Evolutionary conservation across 176 grass and related monocot genomes (phyloP).

Genomic region (Stipa capillata): DNA sequence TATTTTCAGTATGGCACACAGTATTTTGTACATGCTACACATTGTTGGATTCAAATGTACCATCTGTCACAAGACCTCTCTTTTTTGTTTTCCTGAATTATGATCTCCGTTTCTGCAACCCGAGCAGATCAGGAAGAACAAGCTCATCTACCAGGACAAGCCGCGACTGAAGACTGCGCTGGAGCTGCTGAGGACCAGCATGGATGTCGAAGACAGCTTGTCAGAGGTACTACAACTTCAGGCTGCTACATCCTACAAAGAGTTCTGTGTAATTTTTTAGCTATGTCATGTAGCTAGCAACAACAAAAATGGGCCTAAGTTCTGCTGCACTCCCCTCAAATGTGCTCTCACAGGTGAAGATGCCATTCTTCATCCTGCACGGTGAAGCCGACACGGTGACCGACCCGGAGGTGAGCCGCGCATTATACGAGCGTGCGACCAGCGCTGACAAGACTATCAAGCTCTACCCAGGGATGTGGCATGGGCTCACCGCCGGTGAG

Average conservation of each 20-base stretch:
- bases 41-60: neutral
- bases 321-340: neutral
- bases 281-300: neutral
- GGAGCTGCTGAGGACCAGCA: constrained; percentile 78
- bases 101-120: neutral
- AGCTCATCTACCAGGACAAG: constrained; percentile 92
- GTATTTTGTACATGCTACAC: neutral
- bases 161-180: constrained; percentile 80
- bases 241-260: neutral
- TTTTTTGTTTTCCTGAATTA: neutral
- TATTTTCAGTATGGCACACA: neutral
- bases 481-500: constrained; percentile 77
- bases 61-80: neutral
- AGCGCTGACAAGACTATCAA: constrained; percentile 82
- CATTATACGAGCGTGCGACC: constrained; percentile 46
- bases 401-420: constrained; percentile 77
- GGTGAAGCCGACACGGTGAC: constrained; percentile 81
- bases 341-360: constrained; percentile 32
- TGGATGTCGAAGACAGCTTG: constrained; percentile 68
- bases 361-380: constrained; percentile 89
- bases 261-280: neutral
- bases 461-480: constrained; percentile 92
- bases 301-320: neutral
- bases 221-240: constrained; percentile 32
- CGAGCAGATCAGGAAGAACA: constrained; percentile 77